phyloP scores from a whole-genome alignment of 1,139 yeast species.

The Spathaspora sp. region DNA sequence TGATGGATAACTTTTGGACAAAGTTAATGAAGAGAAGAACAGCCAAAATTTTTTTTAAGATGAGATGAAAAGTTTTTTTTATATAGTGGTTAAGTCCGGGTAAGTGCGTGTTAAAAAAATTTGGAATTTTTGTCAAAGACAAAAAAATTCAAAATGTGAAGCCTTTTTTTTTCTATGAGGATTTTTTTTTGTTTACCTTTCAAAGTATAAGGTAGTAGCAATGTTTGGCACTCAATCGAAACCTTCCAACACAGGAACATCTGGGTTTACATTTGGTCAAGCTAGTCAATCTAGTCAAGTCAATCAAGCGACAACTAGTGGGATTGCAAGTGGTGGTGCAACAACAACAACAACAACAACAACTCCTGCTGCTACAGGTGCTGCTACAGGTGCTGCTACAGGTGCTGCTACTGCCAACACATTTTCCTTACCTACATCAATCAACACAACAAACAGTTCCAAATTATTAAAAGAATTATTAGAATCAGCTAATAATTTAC shows the following conservation, averaged over 20 bases:
- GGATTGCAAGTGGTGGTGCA: not conserved
- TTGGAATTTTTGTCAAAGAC: not conserved
- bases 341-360: constrained; percentile 9
- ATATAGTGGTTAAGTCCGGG: constrained; percentile 3
- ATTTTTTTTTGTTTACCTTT: not conserved
- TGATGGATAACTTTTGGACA: constrained; percentile 56
- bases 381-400: not conserved
- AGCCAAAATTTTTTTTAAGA: constrained; percentile 4
- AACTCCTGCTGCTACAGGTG: constrained; percentile 6
- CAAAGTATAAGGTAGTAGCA: too few relatives aligned
- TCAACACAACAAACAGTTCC: constrained; percentile 11
- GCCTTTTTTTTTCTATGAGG: not conserved
- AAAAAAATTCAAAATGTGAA: not conserved
- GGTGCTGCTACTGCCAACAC: constrained; percentile 1
- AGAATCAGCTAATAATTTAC: constrained; percentile 70
- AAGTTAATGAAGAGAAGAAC: constrained; percentile 35
- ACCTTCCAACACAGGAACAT: constrained; percentile 7
- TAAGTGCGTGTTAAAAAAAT: not conserved
- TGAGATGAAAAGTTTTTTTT: not conserved
- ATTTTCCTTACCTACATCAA: constrained; percentile 11
- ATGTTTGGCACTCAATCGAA: constrained; percentile 16
- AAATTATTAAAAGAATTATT: constrained; percentile 57
- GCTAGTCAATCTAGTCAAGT: constrained; percentile 5
- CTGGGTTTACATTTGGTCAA: constrained; percentile 15
- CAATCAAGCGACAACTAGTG: constrained; percentile 1